Base-by-base conservation (phyloP, 805 yeast genomes). In the Wickerhamiella azyma region DNA sequence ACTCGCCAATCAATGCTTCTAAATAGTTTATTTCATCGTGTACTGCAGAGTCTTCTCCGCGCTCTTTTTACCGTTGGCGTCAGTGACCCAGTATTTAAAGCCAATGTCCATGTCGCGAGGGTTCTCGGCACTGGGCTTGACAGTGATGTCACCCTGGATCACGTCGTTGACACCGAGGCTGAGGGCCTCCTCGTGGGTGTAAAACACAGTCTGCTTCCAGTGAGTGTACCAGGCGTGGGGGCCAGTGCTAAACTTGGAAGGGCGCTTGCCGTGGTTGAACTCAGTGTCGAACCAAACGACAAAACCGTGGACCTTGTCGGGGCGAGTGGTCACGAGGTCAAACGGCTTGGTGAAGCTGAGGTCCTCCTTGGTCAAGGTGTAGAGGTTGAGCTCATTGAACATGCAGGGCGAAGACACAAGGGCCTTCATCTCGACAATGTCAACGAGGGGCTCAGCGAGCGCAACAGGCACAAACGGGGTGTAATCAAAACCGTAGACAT, bases 171-270 rank as follows among this genome's bases (percentile, higher is more conserved):
- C 69, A 59, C 79, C 79, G 51, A 82, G 66, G 58, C 78, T 83
- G 53, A 89, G 65, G 28, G 45, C 40, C 26, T 84, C 94, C 57
- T 85, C 83, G 55, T 74, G 77, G 59, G 89, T 71, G 65, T 92
- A 94, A 66, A 94, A 86, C 1, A 92, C 94, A 16, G 96, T 83
- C 68, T 92, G 98, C 65, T 92, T 94, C 99, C 99, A 92, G 68
- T 92, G 99, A 13, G 98, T 92, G 71, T 88, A 86, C 55, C 78
- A 76, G 41, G 86, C 79, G 66, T 82, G 86, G 30, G 99, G 96
- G 19, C 97, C 97, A 11, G 99, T 94, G 17, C 92, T 80, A 61
- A 92, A 88, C 28, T 67, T 68, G 48, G 89, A 80, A 16, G 70
- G 69, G 50, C 63, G 61, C 47, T 59, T 62, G 48, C 65, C 55